Base-by-base conservation (phyloP, 306 rosid genomes). In the Alnus glutinosa region DNA sequence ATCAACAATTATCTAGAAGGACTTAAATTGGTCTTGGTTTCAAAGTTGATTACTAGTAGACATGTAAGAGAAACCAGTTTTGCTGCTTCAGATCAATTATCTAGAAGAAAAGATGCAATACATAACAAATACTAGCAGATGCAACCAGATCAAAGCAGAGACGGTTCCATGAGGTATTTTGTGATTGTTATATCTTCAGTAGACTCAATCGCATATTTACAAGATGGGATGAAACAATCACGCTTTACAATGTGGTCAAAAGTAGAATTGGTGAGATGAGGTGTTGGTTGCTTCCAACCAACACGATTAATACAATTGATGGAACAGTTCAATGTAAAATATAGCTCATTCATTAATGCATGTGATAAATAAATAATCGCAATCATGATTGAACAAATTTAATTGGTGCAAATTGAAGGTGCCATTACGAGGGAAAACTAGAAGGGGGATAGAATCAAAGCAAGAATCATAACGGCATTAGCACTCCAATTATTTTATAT, bases 81-180 rank as follows among this genome's bases (percentile, higher is more conserved):
- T 68, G 72, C 15, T 68, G 72, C 51, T 68, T 48, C 50, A 68
- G 15, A 68, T n/a, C 32, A 10, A 16, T 68, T 68, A 39, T 42
- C 32, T 42, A 68, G 19, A 18, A 68, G 12, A 18, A 42, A 49
- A 39, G 23, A 42, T 8, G 11, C 51, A 39, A 63, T 63, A 63
- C 16, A 28, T 23, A 63, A 34, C 12, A 2, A 67, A 67, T 42
- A 18, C 32, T 42, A 39, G 30, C 72, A 47, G 16, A 4, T 37
- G 72, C 28, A 67, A 67, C 39, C 42, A 16, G 72, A 39, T 2
- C 67, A 59, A n/a, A 67, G n/a, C 2, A 18, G 12, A 39, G 51
- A 44, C 4, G 6, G 50, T 42, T 67, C 14, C 72, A n/a, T 8
- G 3, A 42, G 70, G 18, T 34, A 64, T 34, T 28, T 36, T 36